phyloP scores from a whole-genome alignment of 2,329 filamentous ascomycete genomes.

The Apiospora pterosperma region DNA sequence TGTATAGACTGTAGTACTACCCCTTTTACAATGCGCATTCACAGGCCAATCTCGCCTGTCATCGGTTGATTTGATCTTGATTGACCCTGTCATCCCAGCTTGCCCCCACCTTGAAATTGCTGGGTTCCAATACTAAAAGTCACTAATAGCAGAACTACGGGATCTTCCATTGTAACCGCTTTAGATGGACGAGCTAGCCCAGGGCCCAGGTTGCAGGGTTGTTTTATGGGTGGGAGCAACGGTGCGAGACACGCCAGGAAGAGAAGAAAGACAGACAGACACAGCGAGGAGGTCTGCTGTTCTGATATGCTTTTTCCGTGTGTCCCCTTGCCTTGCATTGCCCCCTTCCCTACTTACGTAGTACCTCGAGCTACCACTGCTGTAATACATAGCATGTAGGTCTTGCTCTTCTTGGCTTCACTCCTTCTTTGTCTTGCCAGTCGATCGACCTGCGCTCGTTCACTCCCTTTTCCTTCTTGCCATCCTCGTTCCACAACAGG shows the following conservation, averaged over 20 bases:
- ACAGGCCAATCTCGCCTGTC: conserved; percentile 3
- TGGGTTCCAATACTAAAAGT: conserved; percentile 1
- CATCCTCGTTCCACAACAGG: conserved; percentile 1
- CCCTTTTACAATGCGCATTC: not conserved
- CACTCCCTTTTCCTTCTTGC: not conserved
- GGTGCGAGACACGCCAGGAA: not conserved
- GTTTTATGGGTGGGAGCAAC: not conserved
- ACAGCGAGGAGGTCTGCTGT: not conserved
- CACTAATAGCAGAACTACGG: too few relatives aligned
- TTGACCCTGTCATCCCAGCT: conserved; percentile 5
- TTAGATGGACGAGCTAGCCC: not conserved
- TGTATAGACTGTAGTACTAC: not conserved
- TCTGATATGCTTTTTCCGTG: not conserved
- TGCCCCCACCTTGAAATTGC: not conserved
- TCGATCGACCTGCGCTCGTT: not conserved
- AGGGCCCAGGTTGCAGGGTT: not conserved
- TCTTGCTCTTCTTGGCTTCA: conserved; percentile 1
- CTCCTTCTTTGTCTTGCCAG: not conserved
- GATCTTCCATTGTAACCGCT: not conserved
- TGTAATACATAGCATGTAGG: conserved; percentile 1
- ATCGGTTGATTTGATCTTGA: conserved; percentile 2
- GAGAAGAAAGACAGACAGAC: not conserved
- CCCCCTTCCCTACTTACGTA: not conserved
- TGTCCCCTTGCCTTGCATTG: not conserved
- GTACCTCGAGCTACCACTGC: not conserved